Conservation (phyloP, 805 yeast species). For the Metschnikowia aberdeeniae region DNA sequence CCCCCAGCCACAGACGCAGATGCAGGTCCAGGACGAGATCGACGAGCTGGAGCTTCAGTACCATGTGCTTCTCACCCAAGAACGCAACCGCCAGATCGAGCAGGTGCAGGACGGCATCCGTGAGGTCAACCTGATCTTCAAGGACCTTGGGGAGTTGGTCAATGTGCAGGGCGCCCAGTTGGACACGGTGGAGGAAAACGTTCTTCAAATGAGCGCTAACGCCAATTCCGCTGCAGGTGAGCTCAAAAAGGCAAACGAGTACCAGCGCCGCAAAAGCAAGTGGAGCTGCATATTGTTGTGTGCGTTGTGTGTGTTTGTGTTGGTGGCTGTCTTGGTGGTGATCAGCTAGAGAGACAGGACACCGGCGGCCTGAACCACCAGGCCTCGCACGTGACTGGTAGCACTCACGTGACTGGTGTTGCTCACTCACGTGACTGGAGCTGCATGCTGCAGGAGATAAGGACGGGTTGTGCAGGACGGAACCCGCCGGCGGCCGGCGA, state of each 20-base stretch:
- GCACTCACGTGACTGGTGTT: too few species aligned
- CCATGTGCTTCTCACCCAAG: conserved; percentile 61
- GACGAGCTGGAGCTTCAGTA: conserved; percentile 53
- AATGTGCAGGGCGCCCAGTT: conserved; percentile 81
- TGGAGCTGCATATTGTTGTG: conserved; percentile 69
- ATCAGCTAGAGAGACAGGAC: conserved; percentile 33
- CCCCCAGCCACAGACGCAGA: conserved; percentile 23
- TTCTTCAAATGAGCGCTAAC: conserved; percentile 58
- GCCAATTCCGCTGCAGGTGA: conserved; percentile 70
- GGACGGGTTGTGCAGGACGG: too few species aligned
- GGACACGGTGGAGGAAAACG: conserved; percentile 79
- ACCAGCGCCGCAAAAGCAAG: conserved; percentile 63
- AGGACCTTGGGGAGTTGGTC: conserved; percentile 73
- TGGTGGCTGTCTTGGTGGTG: conserved; percentile 56
- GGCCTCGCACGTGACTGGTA: too few species aligned
- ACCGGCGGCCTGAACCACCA: too few species aligned
- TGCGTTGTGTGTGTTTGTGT: conserved; percentile 52
- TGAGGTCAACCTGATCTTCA: conserved; percentile 82
- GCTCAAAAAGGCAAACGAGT: conserved; percentile 66
- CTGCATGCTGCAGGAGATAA: too few species aligned
- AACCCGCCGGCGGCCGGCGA: too few species aligned
- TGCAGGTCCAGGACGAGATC: conserved; percentile 36
- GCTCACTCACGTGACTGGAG: background rate
- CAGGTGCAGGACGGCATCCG: conserved; percentile 73
- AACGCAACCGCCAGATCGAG: conserved; percentile 67